phyloP scores from a whole-genome alignment of 2,329 filamentous ascomycete genomes.

The Botrytis elliptica region DNA sequence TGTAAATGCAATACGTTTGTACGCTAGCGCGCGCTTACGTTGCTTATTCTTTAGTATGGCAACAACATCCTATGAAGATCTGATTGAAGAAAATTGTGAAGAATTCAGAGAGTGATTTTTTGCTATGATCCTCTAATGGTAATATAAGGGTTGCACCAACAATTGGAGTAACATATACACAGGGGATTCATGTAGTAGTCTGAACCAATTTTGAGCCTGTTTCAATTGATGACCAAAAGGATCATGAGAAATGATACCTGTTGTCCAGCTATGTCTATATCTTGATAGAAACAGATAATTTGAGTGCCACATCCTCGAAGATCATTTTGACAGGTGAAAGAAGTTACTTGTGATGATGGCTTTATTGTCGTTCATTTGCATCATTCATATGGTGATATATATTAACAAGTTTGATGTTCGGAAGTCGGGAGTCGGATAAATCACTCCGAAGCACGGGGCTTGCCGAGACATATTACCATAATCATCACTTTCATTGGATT shows the following conservation, averaged over 20 bases:
- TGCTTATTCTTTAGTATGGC: neutral
- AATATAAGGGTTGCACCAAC: neutral
- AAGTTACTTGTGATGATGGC: neutral
- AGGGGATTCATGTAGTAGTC: neutral
- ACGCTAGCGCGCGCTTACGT: neutral
- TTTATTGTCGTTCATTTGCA: neutral
- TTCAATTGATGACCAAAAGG: neutral
- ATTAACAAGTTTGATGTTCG: neutral
- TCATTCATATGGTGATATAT: neutral
- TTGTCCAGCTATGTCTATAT: neutral
- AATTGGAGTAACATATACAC: neutral
- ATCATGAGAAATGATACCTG: neutral
- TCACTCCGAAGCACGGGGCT: neutral
- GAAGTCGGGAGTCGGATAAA: neutral
- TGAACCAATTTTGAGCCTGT: conserved; percentile 6
- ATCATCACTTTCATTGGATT: conserved; percentile 2
- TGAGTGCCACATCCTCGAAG: neutral
- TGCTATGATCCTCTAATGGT: neutral
- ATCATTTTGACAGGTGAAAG: neutral
- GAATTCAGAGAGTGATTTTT: neutral
- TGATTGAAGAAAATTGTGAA: neutral
- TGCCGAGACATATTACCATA: conserved; percentile 16
- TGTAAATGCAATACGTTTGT: neutral
- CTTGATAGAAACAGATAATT: neutral
- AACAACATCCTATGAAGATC: neutral